A percentile compares a stretch with the other conserved stretches of the same genome.
Evolutionary conservation across 2,329 filamentous ascomycete species (phyloP).

Genomic region (Aspergillus candidus): DNA sequence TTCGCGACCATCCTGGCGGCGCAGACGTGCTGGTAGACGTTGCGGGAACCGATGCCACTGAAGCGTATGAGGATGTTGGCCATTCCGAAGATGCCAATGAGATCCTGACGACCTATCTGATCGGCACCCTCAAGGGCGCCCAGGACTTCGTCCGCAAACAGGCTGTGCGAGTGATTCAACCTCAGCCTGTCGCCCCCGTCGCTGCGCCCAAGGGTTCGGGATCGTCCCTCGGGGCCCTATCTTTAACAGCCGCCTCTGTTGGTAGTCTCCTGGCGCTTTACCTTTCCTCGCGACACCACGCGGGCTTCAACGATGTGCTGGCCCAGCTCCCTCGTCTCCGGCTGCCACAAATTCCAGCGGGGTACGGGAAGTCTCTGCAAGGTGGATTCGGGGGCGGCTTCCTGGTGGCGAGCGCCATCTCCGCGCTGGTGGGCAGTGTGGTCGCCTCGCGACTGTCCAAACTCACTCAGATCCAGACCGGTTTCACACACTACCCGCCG

Average conservation of each 20-base stretch:
- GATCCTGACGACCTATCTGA: slow-evolving; percentile 32
- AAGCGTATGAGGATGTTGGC: slow-evolving; percentile 40
- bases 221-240: slow-evolving; percentile 3
- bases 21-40: slow-evolving; percentile 36
- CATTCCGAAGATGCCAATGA: slow-evolving; percentile 44
- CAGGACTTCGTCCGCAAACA: slow-evolving; percentile 12
- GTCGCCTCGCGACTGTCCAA: slow-evolving; percentile 9
- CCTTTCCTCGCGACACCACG: no score
- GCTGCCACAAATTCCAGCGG: slow-evolving; percentile 2
- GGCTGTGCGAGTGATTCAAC: slow-evolving; percentile 16
- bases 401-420: slow-evolving; percentile 15
- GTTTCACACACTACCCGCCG: slow-evolving; percentile 23
- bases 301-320: not conserved
- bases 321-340: not conserved
- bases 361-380: slow-evolving; percentile 2
- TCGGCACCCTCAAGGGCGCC: slow-evolving; percentile 31
- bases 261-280: no score
- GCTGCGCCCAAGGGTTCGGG: not conserved
- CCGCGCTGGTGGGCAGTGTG: slow-evolving; percentile 7
- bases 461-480: slow-evolving; percentile 20
- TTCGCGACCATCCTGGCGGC: slow-evolving; percentile 53
- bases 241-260: not conserved
- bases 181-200: slow-evolving; percentile 1
- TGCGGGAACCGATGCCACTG: slow-evolving; percentile 39
- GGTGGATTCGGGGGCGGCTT: slow-evolving; percentile 21